Evolutionary conservation across 208 protist genomes (phyloP).

Genomic region (Acanthamoeba polyphaga): DNA sequence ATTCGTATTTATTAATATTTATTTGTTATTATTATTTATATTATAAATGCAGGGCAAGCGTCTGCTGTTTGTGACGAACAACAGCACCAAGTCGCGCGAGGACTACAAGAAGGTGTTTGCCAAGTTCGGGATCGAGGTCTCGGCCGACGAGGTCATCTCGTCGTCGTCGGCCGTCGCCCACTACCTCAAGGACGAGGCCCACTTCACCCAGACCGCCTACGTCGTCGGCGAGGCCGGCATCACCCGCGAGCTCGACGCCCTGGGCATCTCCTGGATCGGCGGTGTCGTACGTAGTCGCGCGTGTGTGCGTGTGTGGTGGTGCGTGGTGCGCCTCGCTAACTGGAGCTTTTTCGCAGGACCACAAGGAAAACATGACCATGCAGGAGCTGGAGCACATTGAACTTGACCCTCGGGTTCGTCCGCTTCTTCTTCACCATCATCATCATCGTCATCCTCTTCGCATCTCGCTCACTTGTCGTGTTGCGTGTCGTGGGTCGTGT

Average conservation of each 20-base stretch:
- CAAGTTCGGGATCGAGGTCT: constrained; percentile 72
- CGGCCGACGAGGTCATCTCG: constrained; percentile 86
- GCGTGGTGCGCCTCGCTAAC: not conserved
- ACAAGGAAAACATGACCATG: constrained; percentile 69
- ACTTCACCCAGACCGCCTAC: constrained; percentile 85
- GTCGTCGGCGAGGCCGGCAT: constrained; percentile 87
- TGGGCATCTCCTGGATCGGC: constrained; percentile 49
- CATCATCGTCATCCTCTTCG: not conserved
- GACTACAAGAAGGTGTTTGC: constrained; percentile 83
- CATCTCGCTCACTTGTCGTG: not conserved
- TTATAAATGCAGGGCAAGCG: constrained; percentile 81
- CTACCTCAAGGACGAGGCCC: constrained; percentile 84
- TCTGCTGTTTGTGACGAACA: constrained; percentile 91
- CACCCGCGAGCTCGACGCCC: constrained; percentile 75
- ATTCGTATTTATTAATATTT: not conserved
- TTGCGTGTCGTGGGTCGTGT: not conserved
- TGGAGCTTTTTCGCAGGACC: not conserved
- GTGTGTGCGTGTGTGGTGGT: not conserved
- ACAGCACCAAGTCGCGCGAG: constrained; percentile 85
- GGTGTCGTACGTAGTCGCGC: not conserved
- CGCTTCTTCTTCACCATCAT: too few relatives aligned
- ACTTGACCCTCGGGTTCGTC: constrained; percentile 38
- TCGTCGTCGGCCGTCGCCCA: constrained; percentile 84
- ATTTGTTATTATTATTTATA: not conserved
- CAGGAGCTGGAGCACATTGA: constrained; percentile 70